These are phyloP conservation scores for Melampsora americana DNA, from an alignment of 1,284 basidiomycete species.

Conservation along the genomic window DNA sequence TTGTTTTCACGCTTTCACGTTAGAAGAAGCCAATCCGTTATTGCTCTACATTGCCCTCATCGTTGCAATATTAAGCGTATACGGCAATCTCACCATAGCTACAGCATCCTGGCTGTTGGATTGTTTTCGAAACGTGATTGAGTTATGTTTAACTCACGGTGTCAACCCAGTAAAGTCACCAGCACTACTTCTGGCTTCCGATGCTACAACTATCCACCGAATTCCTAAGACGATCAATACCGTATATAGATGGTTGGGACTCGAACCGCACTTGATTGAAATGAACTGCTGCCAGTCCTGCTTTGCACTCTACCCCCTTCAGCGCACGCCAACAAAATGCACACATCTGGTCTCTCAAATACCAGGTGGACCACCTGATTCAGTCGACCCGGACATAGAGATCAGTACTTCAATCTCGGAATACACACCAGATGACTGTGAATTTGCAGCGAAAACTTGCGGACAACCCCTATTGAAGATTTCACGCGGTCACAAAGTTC, in stretches of 20 bases:
- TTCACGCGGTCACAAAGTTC: background rate
- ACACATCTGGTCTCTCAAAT: too few relatives aligned
- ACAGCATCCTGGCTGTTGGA: conserved; percentile 26
- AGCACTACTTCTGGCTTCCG: background rate
- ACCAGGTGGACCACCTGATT: too few relatives aligned
- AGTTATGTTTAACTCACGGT: too few relatives aligned
- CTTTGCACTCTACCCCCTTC: conserved; percentile 34
- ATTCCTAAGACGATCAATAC: too few relatives aligned
- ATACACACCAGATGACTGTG: too few relatives aligned
- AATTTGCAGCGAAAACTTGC: too few relatives aligned
- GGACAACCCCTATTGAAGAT: too few relatives aligned
- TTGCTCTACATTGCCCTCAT: conserved; percentile 14
- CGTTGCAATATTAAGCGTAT: conserved; percentile 5
- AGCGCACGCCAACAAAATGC: background rate
- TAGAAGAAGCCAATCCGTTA: conserved; percentile 10
- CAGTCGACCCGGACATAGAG: too few relatives aligned
- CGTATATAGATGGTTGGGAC: conserved; percentile 8
- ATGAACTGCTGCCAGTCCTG: conserved; percentile 25
- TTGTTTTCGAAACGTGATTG: background rate
- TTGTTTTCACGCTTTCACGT: conserved; percentile 12
- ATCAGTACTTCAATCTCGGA: too few relatives aligned
- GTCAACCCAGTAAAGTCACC: too few relatives aligned
- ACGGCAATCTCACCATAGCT: conserved; percentile 11
- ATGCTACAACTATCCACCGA: background rate
- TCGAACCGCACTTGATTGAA: conserved; percentile 12